A percentile compares a stretch with the other conserved stretches of the same genome.
Conservation (phyloP, 1,139 yeast species). For the Pneumocystis jirovecii region DNA sequence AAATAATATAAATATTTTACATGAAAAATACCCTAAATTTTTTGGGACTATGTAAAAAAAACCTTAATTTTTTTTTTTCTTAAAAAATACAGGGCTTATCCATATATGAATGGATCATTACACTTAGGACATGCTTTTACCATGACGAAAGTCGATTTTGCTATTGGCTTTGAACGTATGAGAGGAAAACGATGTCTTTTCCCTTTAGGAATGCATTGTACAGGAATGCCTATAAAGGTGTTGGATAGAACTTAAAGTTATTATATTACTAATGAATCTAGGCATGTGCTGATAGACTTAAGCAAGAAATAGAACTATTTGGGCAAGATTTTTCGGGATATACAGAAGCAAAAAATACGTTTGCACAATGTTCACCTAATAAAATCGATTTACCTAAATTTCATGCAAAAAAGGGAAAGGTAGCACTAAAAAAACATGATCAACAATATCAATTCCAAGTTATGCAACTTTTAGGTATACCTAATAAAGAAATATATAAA, state of each 20-base stretch:
- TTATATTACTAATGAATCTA: background rate
- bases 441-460: conserved; percentile 92
- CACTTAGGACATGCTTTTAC: conserved; percentile 98
- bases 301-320: conserved; percentile 80
- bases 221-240: conserved; percentile 88
- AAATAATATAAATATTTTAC: conserved; percentile 37
- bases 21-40: conserved; percentile 67
- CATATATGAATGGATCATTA: conserved; percentile 96
- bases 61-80: background rate
- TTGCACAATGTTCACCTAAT: conserved; percentile 26
- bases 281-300: conserved; percentile 90
- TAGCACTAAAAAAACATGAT: conserved; percentile 82
- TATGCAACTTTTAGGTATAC: conserved; percentile 83
- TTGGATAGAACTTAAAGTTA: conserved; percentile 16
- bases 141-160: conserved; percentile 84
- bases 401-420: conserved; percentile 82
- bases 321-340: conserved; percentile 53
- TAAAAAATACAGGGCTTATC: conserved; percentile 45
- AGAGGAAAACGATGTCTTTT: conserved; percentile 81
- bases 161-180: conserved; percentile 90
- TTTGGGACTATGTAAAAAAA: conserved; percentile 55
- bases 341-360: conserved; percentile 15
- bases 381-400: conserved; percentile 72
- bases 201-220: conserved; percentile 97
- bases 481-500: conserved; percentile 63